phyloP scores from a whole-genome alignment of 495 filamentous ascomycete genomes.

The Talaromyces nanjingensis region DNA sequence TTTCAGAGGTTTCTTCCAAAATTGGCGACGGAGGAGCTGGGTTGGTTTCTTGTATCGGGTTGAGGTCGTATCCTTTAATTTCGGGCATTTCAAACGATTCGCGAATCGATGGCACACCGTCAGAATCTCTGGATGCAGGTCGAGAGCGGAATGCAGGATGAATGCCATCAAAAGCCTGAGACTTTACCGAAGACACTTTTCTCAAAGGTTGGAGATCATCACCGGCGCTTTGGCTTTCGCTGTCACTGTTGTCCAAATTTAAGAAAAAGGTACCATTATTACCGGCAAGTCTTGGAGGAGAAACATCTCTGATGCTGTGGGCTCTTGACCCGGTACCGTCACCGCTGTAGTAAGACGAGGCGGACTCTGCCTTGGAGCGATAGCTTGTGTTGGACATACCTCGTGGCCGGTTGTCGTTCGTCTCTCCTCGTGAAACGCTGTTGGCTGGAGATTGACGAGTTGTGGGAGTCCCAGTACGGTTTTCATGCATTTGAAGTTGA shows the following conservation, averaged over 20 bases:
- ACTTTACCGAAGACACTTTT: slow-evolving; percentile 20
- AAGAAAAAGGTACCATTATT: slow-evolving; percentile 34
- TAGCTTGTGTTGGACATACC: slow-evolving; percentile 36
- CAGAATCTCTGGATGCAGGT: slow-evolving; percentile 9
- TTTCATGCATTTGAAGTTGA: slow-evolving; percentile 70
- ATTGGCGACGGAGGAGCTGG: slow-evolving; percentile 14
- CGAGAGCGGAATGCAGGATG: slow-evolving; percentile 24
- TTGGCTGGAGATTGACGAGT: slow-evolving; percentile 28
- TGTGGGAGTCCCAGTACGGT: slow-evolving; percentile 37
- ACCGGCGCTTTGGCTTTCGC: slow-evolving; percentile 25
- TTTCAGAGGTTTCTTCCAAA: slow-evolving; percentile 25
- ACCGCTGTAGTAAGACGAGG: slow-evolving; percentile 37
- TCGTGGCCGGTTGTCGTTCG: slow-evolving; percentile 24
- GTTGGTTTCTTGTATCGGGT: slow-evolving; percentile 31
- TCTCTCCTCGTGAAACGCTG: slow-evolving; percentile 25
- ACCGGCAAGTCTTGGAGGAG: slow-evolving; percentile 19
- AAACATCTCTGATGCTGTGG: slow-evolving; percentile 21
- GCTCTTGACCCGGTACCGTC: slow-evolving; percentile 16
- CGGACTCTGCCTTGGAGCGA: slow-evolving; percentile 38
- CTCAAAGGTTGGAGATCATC: slow-evolving; percentile 20
- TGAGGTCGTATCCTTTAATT: slow-evolving; percentile 36
- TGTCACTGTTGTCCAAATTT: slow-evolving; percentile 36
- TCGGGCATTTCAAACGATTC: slow-evolving; percentile 23
- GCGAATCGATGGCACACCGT: slow-evolving; percentile 9
- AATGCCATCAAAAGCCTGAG: slow-evolving; percentile 22